Evolutionary conservation across 129 eudicot genomes (phyloP).

Genomic region (Arctium lappa): DNA sequence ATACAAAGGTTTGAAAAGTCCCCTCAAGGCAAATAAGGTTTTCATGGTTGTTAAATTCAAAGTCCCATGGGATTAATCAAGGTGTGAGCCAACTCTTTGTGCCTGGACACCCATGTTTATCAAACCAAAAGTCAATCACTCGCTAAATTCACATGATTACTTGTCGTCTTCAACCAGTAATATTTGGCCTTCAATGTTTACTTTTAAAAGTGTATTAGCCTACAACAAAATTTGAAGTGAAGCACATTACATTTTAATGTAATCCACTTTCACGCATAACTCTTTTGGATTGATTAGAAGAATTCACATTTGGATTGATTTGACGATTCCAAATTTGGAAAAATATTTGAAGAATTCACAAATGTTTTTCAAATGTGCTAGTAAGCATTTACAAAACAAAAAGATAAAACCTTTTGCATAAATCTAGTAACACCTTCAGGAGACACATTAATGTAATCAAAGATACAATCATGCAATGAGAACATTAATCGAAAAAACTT

Average conservation of each 20-base stretch:
- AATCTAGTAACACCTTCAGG: background rate
- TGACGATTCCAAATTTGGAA: no score
- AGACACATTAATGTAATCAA: no score
- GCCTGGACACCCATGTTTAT: no score
- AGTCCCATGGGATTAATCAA: background rate
- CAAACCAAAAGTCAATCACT: background rate
- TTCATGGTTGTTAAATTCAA: background rate
- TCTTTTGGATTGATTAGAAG: background rate
- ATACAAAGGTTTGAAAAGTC: background rate
- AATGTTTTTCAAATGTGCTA: background rate
- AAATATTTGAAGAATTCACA: no score
- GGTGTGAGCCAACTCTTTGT: no score
- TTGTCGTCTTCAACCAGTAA: background rate
- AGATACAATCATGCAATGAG: background rate
- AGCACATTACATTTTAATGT: background rate
- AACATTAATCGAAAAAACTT: no score
- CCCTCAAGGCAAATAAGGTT: no score
- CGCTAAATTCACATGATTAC: no score
- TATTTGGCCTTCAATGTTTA: background rate
- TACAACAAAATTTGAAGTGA: background rate
- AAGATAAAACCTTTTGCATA: background rate
- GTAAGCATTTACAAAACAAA: background rate
- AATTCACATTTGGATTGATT: no score
- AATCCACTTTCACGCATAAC: background rate
- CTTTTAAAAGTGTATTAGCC: background rate